These are phyloP conservation scores for Fusarium nygamai DNA, from an alignment of 2,329 filamentous ascomycete species.

Conservation along the genomic window DNA sequence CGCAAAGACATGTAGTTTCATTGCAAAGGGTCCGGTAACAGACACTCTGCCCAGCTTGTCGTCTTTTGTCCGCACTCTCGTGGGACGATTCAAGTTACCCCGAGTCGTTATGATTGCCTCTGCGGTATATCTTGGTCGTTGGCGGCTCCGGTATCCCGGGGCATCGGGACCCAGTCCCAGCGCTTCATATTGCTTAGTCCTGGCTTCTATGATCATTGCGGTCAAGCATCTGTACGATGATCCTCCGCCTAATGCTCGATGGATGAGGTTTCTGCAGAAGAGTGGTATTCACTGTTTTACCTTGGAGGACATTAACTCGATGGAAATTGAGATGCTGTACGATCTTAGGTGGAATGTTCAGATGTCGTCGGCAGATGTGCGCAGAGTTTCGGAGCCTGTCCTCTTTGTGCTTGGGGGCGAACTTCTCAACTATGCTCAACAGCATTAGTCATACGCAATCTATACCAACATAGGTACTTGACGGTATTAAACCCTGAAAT, in stretches of 20 bases:
- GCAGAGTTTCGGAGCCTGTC: not conserved
- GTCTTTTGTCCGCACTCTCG: not conserved
- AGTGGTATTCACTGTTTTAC: not conserved
- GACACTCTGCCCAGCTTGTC: not conserved
- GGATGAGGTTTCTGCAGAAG: not conserved
- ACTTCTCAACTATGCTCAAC: not conserved
- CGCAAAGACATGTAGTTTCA: not conserved
- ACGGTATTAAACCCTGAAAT: too few species aligned
- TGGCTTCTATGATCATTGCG: not conserved
- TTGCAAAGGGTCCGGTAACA: too few species aligned
- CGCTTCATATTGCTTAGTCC: not conserved
- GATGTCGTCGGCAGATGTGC: not conserved
- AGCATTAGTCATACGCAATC: not conserved
- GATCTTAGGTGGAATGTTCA: not conserved
- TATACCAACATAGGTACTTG: not conserved
- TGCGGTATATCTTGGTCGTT: not conserved
- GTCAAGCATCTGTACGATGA: not conserved
- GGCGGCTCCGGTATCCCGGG: not conserved
- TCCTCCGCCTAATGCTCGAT: not conserved
- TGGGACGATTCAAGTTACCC: not conserved
- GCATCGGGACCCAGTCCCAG: not conserved
- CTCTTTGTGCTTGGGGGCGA: not conserved
- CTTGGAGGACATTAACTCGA: not conserved
- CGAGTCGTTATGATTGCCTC: not conserved
- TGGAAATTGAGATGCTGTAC: not conserved